Conservation (phyloP, 805 yeast species). For the Scheffersomyces lignosus region DNA sequence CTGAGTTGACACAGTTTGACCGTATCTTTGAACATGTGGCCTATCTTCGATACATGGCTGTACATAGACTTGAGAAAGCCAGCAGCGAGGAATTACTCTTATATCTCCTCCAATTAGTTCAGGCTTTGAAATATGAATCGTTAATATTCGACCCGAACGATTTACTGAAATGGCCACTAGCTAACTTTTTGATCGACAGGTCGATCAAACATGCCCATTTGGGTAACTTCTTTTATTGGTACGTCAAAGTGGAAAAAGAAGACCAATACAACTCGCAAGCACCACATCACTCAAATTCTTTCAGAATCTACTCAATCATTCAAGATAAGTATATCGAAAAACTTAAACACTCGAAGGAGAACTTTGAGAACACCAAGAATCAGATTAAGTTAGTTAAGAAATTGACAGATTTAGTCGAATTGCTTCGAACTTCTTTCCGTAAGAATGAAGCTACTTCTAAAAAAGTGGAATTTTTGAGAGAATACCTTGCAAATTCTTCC, state of each 20-base stretch:
- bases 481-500: slow-evolving; percentile 49
- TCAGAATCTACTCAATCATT: slow-evolving; percentile 32
- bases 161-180: slow-evolving; percentile 56
- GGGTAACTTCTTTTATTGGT: slow-evolving; percentile 90
- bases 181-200: slow-evolving; percentile 72
- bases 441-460: slow-evolving; percentile 75
- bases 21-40: slow-evolving; percentile 43
- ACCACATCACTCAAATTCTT: slow-evolving; percentile 10
- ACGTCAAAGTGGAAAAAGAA: slow-evolving; percentile 80
- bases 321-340: slow-evolving; percentile 43
- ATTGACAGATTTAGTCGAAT: slow-evolving; percentile 63
- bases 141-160: slow-evolving; percentile 18
- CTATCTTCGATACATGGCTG: slow-evolving; percentile 83
- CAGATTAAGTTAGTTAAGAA: slow-evolving; percentile 72
- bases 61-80: slow-evolving; percentile 75
- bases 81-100: slow-evolving; percentile 77
- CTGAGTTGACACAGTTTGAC: slow-evolving; percentile 29
- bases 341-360: slow-evolving; percentile 26
- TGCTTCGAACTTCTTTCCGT: slow-evolving; percentile 51
- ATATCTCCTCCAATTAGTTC: slow-evolving; percentile 86
- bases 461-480: slow-evolving; percentile 68
- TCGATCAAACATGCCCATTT: slow-evolving; percentile 64
- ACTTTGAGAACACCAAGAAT: slow-evolving; percentile 43
- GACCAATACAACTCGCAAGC: slow-evolving; percentile 42
- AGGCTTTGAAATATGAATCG: slow-evolving; percentile 81